A percentile compares a stretch with the other conserved stretches of the same genome.
Evolutionary conservation across 495 filamentous ascomycete genomes (phyloP).

Genomic region (Hyaloscypha finlandica): DNA sequence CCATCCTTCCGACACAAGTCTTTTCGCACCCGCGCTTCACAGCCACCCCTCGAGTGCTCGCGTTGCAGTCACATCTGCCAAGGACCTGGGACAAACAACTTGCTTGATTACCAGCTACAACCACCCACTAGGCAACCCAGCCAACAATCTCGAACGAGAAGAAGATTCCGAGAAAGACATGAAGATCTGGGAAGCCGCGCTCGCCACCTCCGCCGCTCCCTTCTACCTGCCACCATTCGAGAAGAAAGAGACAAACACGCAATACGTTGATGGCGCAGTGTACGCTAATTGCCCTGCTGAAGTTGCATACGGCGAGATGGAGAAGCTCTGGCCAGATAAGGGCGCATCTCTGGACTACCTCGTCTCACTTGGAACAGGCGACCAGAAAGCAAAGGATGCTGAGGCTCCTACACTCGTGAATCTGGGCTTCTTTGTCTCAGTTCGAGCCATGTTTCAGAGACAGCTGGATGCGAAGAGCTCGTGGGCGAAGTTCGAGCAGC

Average conservation of each 20-base stretch:
- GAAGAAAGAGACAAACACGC: slow-evolving; percentile 10
- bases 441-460: slow-evolving; percentile 17
- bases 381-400: slow-evolving; percentile 8
- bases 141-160: slow-evolving; percentile 16
- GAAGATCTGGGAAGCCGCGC: slow-evolving; percentile 51
- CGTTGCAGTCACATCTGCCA: slow-evolving; percentile 20
- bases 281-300: slow-evolving; percentile 15
- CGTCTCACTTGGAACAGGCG: slow-evolving; percentile 14
- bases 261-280: slow-evolving; percentile 17
- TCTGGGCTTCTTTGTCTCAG: slow-evolving; percentile 11
- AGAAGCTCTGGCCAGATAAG: slow-evolving; percentile 16
- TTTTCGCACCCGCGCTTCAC: slow-evolving; percentile 11
- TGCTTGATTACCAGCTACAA: slow-evolving; percentile 21
- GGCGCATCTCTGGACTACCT: slow-evolving; percentile 9
- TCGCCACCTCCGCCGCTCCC: slow-evolving; percentile 54
- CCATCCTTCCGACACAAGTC: slow-evolving; percentile 10
- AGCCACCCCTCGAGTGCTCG: slow-evolving; percentile 11
- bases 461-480: slow-evolving; percentile 11
- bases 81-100: slow-evolving; percentile 11
- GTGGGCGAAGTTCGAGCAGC: slow-evolving; percentile 11
- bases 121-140: slow-evolving; percentile 3
- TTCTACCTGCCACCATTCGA: slow-evolving; percentile 48
- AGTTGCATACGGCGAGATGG: slow-evolving; percentile 12
- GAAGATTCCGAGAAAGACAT: slow-evolving; percentile 16
- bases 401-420: slow-evolving; percentile 13